Percentiles rank a stretch among this genome's conserved stretches.
Conservation (phyloP, 1,284 basidiomycete species). For the Sanghuangporus weigelae region DNA sequence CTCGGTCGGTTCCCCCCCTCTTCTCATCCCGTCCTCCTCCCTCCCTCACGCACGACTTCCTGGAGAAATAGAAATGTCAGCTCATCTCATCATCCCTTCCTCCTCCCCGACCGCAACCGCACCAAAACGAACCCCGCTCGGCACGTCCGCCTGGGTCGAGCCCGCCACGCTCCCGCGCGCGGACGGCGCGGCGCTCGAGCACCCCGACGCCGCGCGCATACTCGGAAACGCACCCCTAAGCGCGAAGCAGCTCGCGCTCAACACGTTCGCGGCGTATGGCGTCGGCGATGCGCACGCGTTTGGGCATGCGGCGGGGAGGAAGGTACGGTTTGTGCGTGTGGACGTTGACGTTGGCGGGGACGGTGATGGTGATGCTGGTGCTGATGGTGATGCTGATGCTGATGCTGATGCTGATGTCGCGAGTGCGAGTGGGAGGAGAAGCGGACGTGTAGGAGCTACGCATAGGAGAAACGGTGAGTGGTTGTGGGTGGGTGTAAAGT, state of each 20-base stretch:
- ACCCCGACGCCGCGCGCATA: constrained; percentile 48
- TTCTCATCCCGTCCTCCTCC: no score
- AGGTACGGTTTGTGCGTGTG: constrained; percentile 55
- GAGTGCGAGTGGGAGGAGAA: not conserved
- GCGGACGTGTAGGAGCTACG: constrained; percentile 19
- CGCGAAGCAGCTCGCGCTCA: constrained; percentile 59
- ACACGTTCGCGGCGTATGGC: constrained; percentile 61
- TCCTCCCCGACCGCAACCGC: no score
- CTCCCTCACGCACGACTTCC: no score
- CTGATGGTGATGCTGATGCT: no score
- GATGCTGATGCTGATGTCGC: no score
- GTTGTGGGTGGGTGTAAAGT: no score
- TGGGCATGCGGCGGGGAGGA: constrained; percentile 51
- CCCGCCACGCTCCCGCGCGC: constrained; percentile 47
- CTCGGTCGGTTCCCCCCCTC: no score
- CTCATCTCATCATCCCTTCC: not conserved
- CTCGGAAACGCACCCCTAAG: constrained; percentile 52
- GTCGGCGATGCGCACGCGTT: constrained; percentile 47
- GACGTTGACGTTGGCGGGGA: constrained; percentile 27
- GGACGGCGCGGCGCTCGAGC: constrained; percentile 14
- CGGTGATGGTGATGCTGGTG: not conserved
- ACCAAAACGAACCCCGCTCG: not conserved
- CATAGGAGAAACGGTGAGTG: no score
- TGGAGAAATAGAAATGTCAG: no score
- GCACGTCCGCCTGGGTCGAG: constrained; percentile 48